Percentiles rank a stretch among this genome's conserved stretches.
Evolutionary conservation across 106 monocot genomes (phyloP).

Genomic region (Dendrobium huoshanense): DNA sequence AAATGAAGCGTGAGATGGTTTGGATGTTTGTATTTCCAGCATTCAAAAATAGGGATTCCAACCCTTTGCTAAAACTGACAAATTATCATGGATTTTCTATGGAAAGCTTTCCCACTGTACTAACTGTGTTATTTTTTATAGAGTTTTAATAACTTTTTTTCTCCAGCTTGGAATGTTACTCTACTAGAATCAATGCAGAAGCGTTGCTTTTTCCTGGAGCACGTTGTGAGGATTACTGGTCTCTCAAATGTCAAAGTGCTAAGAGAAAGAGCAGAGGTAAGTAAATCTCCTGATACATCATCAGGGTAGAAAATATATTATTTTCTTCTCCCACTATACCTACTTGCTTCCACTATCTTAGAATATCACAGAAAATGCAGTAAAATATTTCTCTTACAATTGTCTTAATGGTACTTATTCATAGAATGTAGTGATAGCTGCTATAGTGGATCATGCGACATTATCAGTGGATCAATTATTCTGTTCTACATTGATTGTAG

Average conservation of each 20-base stretch:
- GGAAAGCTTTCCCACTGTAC: not conserved
- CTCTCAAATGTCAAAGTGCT: slow-evolving; percentile 82
- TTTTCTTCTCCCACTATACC: not conserved
- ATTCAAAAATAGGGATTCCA: not conserved
- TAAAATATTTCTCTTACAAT: not conserved
- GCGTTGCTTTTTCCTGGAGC: slow-evolving; percentile 76
- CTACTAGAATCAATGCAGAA: slow-evolving; percentile 93
- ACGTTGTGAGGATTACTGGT: slow-evolving; percentile 48
- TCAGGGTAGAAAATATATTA: not conserved
- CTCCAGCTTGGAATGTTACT: slow-evolving; percentile 73
- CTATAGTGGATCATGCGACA: not conserved
- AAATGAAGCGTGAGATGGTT: not conserved
- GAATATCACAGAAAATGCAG: not conserved
- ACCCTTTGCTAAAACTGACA: not conserved
- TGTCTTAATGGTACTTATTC: not conserved
- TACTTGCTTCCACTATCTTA: not conserved
- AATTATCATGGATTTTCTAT: not conserved
- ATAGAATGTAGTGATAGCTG: not conserved
- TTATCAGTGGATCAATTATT: not conserved
- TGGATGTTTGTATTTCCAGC: not conserved
- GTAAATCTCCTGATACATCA: not conserved
- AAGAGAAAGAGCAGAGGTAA: slow-evolving; percentile 90
- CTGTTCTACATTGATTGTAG: not conserved
- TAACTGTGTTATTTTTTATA: not conserved
- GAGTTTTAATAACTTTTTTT: not conserved